Evolutionary conservation across 225 moss, liverwort and hornwort species (phyloP).

Genomic region (Asterella californica): DNA sequence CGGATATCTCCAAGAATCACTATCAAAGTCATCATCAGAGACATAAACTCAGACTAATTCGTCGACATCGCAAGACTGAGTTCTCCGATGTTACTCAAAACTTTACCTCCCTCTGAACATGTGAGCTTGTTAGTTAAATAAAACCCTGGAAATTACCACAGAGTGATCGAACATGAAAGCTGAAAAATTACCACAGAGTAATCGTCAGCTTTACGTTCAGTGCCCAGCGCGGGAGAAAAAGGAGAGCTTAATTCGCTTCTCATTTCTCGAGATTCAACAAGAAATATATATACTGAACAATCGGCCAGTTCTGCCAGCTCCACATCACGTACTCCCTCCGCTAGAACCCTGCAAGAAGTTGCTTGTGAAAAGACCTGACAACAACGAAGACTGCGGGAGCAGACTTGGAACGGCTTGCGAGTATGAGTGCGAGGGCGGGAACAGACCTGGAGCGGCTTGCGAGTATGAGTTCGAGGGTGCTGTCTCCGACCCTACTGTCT

Average conservation of each 20-base stretch:
- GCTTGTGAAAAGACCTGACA: slow-evolving; percentile 29
- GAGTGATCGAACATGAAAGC: background rate
- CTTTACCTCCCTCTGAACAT: background rate
- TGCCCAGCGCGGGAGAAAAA: background rate
- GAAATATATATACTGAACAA: background rate
- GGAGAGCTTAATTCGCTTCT: background rate
- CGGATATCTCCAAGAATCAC: no score
- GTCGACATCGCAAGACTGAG: background rate
- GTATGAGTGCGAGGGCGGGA: slow-evolving; percentile 30
- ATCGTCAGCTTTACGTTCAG: background rate
- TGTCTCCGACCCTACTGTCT: slow-evolving; percentile 10
- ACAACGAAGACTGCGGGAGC: slow-evolving; percentile 27
- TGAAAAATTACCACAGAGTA: background rate
- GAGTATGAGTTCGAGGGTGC: slow-evolving; percentile 34
- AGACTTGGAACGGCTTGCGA: slow-evolving; percentile 21
- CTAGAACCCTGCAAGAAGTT: slow-evolving; percentile 36
- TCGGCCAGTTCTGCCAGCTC: background rate
- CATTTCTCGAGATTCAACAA: background rate
- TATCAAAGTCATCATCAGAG: background rate
- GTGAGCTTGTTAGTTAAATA: background rate
- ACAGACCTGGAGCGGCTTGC: slow-evolving; percentile 20
- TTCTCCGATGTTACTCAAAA: background rate
- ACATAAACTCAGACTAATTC: background rate
- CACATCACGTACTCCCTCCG: slow-evolving; percentile 16
- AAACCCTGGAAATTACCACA: background rate